Base-by-base conservation (phyloP, 2,329 filamentous ascomycete species). In the Balansia obtecta region DNA sequence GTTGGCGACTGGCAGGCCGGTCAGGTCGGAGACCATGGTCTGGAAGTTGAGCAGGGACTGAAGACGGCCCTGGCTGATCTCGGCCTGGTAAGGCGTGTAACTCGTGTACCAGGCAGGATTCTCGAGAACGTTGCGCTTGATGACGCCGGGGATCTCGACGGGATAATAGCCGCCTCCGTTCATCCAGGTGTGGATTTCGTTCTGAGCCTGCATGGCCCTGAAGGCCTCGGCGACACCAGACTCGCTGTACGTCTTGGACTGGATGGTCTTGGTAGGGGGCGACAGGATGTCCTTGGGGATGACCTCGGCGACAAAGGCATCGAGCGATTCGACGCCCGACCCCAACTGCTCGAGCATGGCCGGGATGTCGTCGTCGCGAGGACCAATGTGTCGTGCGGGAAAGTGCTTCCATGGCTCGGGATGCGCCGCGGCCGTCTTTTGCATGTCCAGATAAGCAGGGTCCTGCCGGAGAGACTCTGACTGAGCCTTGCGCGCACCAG, bases 71-170 rank as follows among this genome's bases (percentile, higher is more conserved):
- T 97, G 91, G 65, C 89, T 95, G 72, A 97, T 95, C 71, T 97
- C 91, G 2, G 91, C 86, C 71, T 97, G 91, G 69, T 96, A 97
- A 15, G 91, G 91, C 0, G 91, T 96, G 68, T 97, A 96, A 70
- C 89, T 95, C 40, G 91, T 97, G 67, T 97, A 97, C 91, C 91
- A 97, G 10, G 84, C 89, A 5, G 91, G 91, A 65, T 86, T 91
- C 74, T 97, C 89, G 52, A 97, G 72, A 4, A 97, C 77, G 64
- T 96, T 96, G 58, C 90, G 79, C 74, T 93, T 88, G 65, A 97
- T 95, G 51, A 96, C 90, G 50, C 88, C 80, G 4, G 91, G 91
- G 1, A 87, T 85, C 57, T 85, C 78, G n/a, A 88, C 91, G 37
- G 82, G 84, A 57, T 91, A 88, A 74, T 96, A 97, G 52, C 91